A percentile compares a stretch with the other conserved stretches of the same genome.
These are phyloP conservation scores for Fusarium metavorans DNA, from an alignment of 2,329 filamentous ascomycete species.

Conservation along the genomic window DNA sequence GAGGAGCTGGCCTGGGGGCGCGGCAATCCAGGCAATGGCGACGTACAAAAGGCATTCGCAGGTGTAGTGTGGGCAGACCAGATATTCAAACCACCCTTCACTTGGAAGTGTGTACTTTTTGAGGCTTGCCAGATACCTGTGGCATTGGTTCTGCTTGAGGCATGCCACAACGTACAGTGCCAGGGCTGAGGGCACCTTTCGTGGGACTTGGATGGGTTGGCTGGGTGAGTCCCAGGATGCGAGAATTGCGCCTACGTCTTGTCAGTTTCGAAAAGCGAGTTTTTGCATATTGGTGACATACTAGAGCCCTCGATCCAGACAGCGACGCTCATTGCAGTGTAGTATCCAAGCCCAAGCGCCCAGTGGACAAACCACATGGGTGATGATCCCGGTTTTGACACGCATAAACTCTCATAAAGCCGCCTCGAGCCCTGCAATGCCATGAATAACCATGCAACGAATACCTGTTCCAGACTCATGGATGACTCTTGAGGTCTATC, in stretches of 20 bases:
- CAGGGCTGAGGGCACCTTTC: conserved; percentile 58
- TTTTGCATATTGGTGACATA: conserved; percentile 51
- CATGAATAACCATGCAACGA: conserved; percentile 79
- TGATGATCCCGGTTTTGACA: conserved; percentile 73
- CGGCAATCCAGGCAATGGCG: conserved; percentile 78
- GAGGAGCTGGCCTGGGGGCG: conserved; percentile 72
- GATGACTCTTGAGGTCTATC: conserved; percentile 30
- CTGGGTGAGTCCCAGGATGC: conserved; percentile 47
- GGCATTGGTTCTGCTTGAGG: conserved; percentile 79
- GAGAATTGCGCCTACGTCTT: conserved; percentile 48
- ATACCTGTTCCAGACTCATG: conserved; percentile 72
- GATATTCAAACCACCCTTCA: conserved; percentile 75
- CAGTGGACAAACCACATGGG: conserved; percentile 91
- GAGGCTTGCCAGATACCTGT: conserved; percentile 75
- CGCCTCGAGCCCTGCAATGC: conserved; percentile 79
- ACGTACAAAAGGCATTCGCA: conserved; percentile 89
- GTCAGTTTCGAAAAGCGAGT: conserved; percentile 13
- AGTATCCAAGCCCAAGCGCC: conserved; percentile 82
- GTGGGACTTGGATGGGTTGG: conserved; percentile 35
- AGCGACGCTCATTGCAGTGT: conserved; percentile 77
- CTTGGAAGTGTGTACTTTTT: conserved; percentile 86
- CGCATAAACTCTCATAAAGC: conserved; percentile 77
- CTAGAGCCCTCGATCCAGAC: conserved; percentile 87
- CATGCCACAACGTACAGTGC: conserved; percentile 78
- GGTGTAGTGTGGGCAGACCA: conserved; percentile 92